Conservation (phyloP, 257 asterid genomes). For the Solanum tarapatanum region DNA sequence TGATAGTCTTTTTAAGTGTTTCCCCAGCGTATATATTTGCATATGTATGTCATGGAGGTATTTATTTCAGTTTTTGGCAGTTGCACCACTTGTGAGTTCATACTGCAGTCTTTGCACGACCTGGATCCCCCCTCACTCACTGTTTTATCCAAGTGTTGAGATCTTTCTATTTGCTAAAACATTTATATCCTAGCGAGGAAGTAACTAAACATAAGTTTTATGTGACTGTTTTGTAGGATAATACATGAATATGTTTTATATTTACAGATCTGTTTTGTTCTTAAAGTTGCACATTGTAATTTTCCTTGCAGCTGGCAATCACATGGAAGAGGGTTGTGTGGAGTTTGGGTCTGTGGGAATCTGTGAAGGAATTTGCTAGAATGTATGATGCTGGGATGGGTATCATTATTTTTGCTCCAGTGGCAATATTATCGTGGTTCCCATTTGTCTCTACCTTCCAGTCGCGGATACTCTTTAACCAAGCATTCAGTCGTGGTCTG, state of each 20-base stretch:
- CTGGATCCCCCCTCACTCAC: neutral
- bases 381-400: constrained; percentile 99
- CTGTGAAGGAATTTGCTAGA: constrained; percentile 88
- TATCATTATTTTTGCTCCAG: constrained; percentile 73
- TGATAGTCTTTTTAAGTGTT: neutral
- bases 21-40: neutral
- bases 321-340: constrained; percentile 73
- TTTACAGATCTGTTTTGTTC: neutral
- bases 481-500: constrained; percentile 98
- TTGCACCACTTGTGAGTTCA: neutral
- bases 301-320: constrained; percentile 52
- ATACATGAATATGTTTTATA: neutral
- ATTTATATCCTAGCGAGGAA: too few species aligned
- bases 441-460: constrained; percentile 97
- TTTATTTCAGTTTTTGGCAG: neutral
- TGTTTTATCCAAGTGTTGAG: neutral
- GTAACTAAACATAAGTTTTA: neutral
- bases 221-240: neutral
- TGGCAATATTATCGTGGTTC: constrained; percentile 89
- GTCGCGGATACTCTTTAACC: constrained; percentile 94
- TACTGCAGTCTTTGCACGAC: neutral
- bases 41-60: neutral
- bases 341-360: constrained; percentile 92
- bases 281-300: neutral
- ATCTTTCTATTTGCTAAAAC: neutral